Evolutionary conservation across 75 land plant genomes (phyloP).

Genomic region (Pinus tabuliformis): DNA sequence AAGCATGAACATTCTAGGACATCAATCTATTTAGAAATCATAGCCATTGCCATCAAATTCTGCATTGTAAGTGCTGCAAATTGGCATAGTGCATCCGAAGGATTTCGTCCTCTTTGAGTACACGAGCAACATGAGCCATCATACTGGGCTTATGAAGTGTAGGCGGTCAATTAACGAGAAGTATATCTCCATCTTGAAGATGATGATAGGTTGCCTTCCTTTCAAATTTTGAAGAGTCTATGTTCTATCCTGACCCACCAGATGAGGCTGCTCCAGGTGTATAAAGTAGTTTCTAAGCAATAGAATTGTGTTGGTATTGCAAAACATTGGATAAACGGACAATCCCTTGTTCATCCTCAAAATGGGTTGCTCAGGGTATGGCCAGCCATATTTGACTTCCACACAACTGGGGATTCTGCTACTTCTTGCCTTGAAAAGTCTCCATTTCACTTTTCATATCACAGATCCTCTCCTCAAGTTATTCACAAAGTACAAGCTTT

Average conservation of each 20-base stretch:
- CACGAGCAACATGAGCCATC: slow-evolving; percentile 88
- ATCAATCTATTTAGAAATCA: no score
- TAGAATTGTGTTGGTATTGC: slow-evolving; percentile 36
- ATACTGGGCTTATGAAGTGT: slow-evolving; percentile 96
- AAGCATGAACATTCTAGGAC: no score
- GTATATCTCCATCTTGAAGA: slow-evolving; percentile 86
- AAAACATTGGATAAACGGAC: slow-evolving; percentile 34
- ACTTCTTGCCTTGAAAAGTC: no score
- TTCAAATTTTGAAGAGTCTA: slow-evolving; percentile 34
- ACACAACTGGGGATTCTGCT: no score
- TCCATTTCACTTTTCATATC: no score
- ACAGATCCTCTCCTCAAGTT: no score
- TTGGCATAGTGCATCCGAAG: slow-evolving; percentile 94
- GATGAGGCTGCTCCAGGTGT: slow-evolving; percentile 54
- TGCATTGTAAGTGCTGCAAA: slow-evolving; percentile 66
- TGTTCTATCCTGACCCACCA: slow-evolving; percentile 27
- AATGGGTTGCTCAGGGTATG: slow-evolving; percentile 80
- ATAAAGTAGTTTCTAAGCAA: slow-evolving; percentile 73
- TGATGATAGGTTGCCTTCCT: slow-evolving; percentile 82
- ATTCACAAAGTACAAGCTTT: no score
- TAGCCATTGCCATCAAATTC: background rate
- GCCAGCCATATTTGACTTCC: no score
- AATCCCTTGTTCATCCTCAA: slow-evolving; percentile 55
- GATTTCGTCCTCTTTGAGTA: slow-evolving; percentile 85
- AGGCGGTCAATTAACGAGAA: slow-evolving; percentile 93